phyloP scores from a whole-genome alignment of 2,329 filamentous ascomycete genomes.

The Epichloe sibirici region DNA sequence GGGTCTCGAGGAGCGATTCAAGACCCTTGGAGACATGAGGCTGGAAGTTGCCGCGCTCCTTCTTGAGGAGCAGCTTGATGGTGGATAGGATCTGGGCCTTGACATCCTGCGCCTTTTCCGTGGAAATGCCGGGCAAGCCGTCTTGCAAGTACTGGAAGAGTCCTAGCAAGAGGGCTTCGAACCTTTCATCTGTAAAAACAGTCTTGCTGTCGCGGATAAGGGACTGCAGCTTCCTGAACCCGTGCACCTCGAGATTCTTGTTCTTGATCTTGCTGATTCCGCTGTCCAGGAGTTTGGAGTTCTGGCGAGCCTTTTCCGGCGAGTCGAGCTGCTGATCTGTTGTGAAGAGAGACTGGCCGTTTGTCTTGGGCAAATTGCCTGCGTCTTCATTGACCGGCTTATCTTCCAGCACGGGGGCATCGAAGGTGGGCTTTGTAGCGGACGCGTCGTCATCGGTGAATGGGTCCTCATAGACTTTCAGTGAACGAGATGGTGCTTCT shows the following conservation, averaged over 20 bases:
- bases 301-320: conserved; percentile 43
- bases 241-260: conserved; percentile 65
- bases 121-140: conserved; percentile 37
- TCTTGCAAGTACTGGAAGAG: conserved; percentile 63
- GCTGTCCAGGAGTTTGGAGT: conserved; percentile 54
- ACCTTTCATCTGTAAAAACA: conserved; percentile 53
- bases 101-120: conserved; percentile 58
- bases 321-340: conserved; percentile 14
- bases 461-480: conserved; percentile 53
- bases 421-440: conserved; percentile 33
- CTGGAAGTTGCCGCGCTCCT: conserved; percentile 52
- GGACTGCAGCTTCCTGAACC: conserved; percentile 66
- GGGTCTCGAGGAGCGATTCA: conserved; percentile 52
- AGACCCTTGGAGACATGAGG: conserved; percentile 57
- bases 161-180: conserved; percentile 53
- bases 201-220: conserved; percentile 56
- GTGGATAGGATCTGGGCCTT: conserved; percentile 65
- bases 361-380: conserved; percentile 17
- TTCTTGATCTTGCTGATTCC: conserved; percentile 62
- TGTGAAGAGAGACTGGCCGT: conserved; percentile 10
- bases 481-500: conserved; percentile 22
- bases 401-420: conserved; percentile 43
- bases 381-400: conserved; percentile 47
- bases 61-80: conserved; percentile 58
- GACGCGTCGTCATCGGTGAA: conserved; percentile 34